A percentile compares a stretch with the other conserved stretches of the same genome.
Conservation (phyloP, 495 filamentous ascomycete genomes). For the Neurospora discreta region DNA sequence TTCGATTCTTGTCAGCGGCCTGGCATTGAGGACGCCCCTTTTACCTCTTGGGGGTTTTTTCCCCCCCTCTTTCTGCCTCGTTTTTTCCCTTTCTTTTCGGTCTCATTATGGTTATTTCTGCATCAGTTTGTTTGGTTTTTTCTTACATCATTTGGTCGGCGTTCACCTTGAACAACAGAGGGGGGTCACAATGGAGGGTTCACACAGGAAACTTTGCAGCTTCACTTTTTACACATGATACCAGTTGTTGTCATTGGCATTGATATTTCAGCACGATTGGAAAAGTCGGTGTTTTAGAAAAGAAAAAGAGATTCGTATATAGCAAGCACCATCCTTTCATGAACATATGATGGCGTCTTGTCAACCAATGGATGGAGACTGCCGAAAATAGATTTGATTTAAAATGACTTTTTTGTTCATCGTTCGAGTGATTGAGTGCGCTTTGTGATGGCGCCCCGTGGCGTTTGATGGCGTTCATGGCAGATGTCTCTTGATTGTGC, state of each 20-base stretch:
- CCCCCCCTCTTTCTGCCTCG: too few species aligned
- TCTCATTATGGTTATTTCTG: too few species aligned
- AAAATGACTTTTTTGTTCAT: background rate
- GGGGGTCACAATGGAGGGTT: background rate
- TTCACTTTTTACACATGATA: background rate
- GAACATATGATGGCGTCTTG: background rate
- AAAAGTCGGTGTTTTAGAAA: background rate
- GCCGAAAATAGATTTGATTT: background rate
- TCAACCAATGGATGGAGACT: background rate
- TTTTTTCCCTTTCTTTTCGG: background rate
- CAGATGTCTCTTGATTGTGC: background rate
- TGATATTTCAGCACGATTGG: background rate
- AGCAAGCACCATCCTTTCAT: background rate
- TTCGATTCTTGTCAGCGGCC: background rate
- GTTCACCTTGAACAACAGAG: background rate
- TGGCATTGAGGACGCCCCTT: background rate
- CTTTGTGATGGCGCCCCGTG: too few species aligned
- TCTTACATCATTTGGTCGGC: background rate
- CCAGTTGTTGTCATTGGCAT: background rate
- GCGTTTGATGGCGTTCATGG: background rate
- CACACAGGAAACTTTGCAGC: background rate
- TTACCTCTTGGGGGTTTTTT: too few species aligned
- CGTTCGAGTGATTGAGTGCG: background rate
- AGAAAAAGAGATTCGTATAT: background rate
- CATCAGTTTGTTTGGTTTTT: background rate